phyloP scores from a whole-genome alignment of 345 rosid species.

The Populus nigra region DNA sequence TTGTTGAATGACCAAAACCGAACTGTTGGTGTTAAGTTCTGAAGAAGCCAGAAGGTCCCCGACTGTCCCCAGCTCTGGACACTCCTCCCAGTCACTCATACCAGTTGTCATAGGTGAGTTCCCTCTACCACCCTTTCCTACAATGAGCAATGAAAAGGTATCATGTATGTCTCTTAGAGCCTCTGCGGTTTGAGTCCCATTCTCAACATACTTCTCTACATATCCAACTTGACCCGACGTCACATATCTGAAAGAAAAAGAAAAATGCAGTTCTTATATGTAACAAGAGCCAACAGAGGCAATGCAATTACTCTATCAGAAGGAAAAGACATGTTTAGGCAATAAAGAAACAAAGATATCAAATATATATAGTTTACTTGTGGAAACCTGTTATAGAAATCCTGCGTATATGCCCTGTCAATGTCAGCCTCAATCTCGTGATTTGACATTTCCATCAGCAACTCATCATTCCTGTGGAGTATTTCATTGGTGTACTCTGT shows the following conservation, averaged over 20 bases:
- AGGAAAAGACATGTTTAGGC: too few relatives aligned
- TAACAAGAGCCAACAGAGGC: background rate
- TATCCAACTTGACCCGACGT: constrained; percentile 54
- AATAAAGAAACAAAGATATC: too few relatives aligned
- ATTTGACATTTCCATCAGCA: constrained; percentile 43
- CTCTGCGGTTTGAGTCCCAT: constrained; percentile 44
- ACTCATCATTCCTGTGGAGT: constrained; percentile 24
- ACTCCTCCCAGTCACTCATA: constrained; percentile 92
- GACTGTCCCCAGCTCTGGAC: constrained; percentile 65
- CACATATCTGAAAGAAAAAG: constrained; percentile 40
- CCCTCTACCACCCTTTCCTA: constrained; percentile 58
- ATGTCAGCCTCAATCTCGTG: constrained; percentile 37
- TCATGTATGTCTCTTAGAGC: constrained; percentile 48
- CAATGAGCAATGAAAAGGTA: constrained; percentile 57
- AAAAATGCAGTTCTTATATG: background rate
- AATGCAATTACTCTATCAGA: background rate
- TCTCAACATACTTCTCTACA: constrained; percentile 47
- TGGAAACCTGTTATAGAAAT: constrained; percentile 54
- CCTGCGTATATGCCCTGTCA: constrained; percentile 52
- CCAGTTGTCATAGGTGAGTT: constrained; percentile 48
- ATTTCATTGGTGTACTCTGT: background rate
- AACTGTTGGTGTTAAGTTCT: constrained; percentile 48
- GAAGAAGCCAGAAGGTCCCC: constrained; percentile 71
- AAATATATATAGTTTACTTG: too few relatives aligned
- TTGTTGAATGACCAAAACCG: constrained; percentile 71